Conservation (phyloP, 1,284 basidiomycete species). For the Ceratobasidium sp. region DNA sequence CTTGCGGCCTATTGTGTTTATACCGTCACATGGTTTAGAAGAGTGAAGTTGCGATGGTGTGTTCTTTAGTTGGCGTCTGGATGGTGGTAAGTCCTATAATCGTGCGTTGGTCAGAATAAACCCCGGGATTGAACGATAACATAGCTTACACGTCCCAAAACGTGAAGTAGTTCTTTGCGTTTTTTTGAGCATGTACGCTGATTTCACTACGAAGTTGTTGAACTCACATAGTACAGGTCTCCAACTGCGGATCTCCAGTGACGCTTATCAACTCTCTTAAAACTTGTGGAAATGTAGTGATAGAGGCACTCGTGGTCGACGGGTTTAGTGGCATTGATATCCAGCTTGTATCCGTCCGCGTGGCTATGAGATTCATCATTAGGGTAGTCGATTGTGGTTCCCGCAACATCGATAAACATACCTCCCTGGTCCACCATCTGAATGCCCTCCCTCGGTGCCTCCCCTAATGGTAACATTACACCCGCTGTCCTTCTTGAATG, state of each 20-base stretch:
- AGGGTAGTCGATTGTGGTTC: not conserved
- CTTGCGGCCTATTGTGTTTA: no score
- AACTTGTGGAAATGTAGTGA: not conserved
- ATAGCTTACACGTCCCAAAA: no score
- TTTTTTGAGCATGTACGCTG: no score
- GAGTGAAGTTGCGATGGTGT: no score
- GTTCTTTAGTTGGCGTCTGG: no score
- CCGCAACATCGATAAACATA: not conserved
- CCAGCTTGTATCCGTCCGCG: not conserved
- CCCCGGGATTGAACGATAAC: no score
- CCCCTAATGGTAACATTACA: not conserved
- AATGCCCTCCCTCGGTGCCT: not conserved
- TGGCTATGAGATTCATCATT: not conserved
- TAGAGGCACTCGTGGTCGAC: not conserved
- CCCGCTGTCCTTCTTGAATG: not conserved
- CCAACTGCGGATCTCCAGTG: not conserved
- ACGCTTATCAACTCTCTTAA: not conserved
- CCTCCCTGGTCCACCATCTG: not conserved
- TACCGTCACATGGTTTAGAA: no score
- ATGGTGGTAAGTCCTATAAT: no score
- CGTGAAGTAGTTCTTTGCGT: no score
- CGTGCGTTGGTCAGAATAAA: no score
- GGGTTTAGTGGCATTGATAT: not conserved
- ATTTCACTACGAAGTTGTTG: not conserved
- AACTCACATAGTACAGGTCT: not conserved